Evolutionary conservation across 257 asterid genomes (phyloP).

Genomic region (Cruciata laevipes): DNA sequence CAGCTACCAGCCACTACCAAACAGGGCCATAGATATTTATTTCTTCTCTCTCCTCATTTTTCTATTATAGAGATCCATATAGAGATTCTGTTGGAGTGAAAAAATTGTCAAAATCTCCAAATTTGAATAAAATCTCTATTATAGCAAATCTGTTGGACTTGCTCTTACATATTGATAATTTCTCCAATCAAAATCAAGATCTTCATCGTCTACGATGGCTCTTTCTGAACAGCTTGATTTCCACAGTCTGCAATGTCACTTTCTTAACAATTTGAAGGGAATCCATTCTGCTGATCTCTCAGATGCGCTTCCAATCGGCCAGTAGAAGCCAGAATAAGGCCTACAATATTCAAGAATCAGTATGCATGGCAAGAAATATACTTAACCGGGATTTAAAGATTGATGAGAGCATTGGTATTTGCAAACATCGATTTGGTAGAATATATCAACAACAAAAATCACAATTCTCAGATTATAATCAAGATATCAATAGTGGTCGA

Average conservation of each 20-base stretch:
- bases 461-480: too few relatives aligned
- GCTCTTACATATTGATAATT: not conserved
- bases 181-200: not conserved
- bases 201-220: not conserved
- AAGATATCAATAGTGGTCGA: too few relatives aligned
- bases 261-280: not conserved
- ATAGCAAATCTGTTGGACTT: too few relatives aligned
- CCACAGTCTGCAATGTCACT: too few relatives aligned
- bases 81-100: too few relatives aligned
- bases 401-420: not conserved
- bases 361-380: not conserved
- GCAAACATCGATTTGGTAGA: not conserved
- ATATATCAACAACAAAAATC: not conserved
- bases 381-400: not conserved
- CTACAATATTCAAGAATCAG: slow-evolving; percentile 12
- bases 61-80: too few relatives aligned
- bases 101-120: too few relatives aligned
- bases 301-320: slow-evolving; percentile 29
- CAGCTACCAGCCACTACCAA: too few relatives aligned
- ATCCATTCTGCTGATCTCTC: slow-evolving; percentile 27
- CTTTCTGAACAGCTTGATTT: not conserved
- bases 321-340: slow-evolving; percentile 32
- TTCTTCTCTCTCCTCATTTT: too few relatives aligned
- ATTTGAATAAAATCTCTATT: too few relatives aligned
- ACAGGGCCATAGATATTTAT: too few relatives aligned